Evolutionary conservation across 2,329 filamentous ascomycete genomes (phyloP).

Genomic region (Exserohilum rostratum): DNA sequence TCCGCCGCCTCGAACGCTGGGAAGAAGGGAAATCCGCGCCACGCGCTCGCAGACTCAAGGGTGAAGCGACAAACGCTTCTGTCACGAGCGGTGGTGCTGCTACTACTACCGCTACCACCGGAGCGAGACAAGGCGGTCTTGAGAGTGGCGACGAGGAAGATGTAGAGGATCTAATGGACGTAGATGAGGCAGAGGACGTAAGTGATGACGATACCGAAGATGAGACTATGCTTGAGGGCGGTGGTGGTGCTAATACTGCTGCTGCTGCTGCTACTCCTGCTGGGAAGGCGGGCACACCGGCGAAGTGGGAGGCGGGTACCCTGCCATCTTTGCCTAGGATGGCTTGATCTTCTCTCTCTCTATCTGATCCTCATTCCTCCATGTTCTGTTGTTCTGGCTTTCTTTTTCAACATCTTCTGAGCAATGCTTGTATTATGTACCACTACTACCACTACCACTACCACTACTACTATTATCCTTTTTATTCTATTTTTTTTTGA

Average conservation of each 20-base stretch:
- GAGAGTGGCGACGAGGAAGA: constrained; percentile 18
- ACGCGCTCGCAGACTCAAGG: constrained; percentile 33
- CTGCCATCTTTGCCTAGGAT: constrained; percentile 28
- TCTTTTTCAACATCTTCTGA: not conserved
- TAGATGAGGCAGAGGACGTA: constrained; percentile 36
- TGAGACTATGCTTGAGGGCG: constrained; percentile 2
- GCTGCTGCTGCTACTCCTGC: too few relatives aligned
- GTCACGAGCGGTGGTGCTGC: not conserved
- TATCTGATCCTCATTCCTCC: not conserved
- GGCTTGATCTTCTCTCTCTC: not conserved
- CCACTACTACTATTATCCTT: too few relatives aligned
- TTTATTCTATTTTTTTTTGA: not conserved
- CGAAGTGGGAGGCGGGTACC: constrained; percentile 24
- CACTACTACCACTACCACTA: too few relatives aligned
- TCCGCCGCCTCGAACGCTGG: constrained; percentile 74
- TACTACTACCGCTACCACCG: not conserved
- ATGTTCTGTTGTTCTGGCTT: not conserved
- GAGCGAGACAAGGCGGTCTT: constrained; percentile 2
- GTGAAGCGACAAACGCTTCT: constrained; percentile 5
- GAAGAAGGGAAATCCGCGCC: constrained; percentile 49
- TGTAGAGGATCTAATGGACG: constrained; percentile 17
- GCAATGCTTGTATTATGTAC: not conserved
- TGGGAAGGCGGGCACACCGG: too few relatives aligned
- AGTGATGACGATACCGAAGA: constrained; percentile 7
- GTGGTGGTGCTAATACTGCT: not conserved